Base-by-base conservation (phyloP, 2,329 filamentous ascomycete species). In the Drechslerella stenobrocha region DNA sequence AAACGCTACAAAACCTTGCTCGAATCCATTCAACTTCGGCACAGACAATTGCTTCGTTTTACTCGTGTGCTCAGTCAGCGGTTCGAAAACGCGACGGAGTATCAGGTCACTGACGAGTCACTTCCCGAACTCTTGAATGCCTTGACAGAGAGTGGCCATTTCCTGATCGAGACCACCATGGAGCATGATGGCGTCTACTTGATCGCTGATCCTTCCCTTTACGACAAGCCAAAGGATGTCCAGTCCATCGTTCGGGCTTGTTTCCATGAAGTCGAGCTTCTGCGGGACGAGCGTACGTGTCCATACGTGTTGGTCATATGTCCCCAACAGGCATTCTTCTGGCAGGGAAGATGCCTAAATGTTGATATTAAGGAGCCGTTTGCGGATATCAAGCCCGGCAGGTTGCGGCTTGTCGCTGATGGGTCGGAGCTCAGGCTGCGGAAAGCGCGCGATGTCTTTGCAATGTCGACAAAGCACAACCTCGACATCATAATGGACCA, bases 71-170 rank as follows among this genome's bases (percentile, higher is more conserved):
- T 98, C 56, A 91, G 88, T 72, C 89, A 96, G 74, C 86, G 92
- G 63, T 98, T 98, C 74, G 93, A 98, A 76, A 97, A 98, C 74
- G 89, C 89, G 3, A 95, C 90, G 7, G 93, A 98, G 76, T 96
- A 93, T 77, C 96, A 89, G 76, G 87, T 97, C 74, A 86, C 87
- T 32, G 82, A 90, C 56, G 79, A 83, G 44, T 82, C 83, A 67
- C 80, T 95, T 67, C 85, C 86, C 64, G 84, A 88, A 34, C 82
- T 98, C 24, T 88, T 91, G 70, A 88, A 95, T 71, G 84, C 89
- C 22, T 81, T 98, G 6, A 84, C 89, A 9, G 81, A 87, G 40
- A 87, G 89, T 0, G 89, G 89, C 2, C 93, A 98, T 75, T 95
- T 97, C 73, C 82, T 95, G 26, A 85, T 98, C 13, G 86, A 89